Base-by-base conservation (phyloP, 495 filamentous ascomycete genomes). In the Lasiosphaeris hirsuta region DNA sequence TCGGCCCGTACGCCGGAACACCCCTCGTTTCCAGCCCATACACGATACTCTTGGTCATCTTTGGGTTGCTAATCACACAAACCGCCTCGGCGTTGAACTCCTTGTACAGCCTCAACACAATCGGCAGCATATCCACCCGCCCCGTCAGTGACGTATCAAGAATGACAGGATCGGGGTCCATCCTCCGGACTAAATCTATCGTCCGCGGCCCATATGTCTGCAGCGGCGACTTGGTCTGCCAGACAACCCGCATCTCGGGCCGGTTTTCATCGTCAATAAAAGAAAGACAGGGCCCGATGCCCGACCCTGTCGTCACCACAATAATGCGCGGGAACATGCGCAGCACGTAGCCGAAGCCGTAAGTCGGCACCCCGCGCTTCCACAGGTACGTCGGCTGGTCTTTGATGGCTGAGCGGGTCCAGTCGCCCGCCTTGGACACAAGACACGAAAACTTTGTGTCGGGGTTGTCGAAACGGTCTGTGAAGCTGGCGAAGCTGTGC, bases 401-500 rank as follows among this genome's bases (percentile, higher is more conserved):
- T 23, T 72, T 62, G 69, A 88, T 87, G 14, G 72, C 70, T 19
- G 63, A 60, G 7, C 70, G 60, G 4, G 87, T 90, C 85, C 86
- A 90, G 72, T 89, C 86, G 18, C 87, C 87, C 6, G 85, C 87
- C 45, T 83, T 81, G 55, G 83, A 86, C 14, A 89, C 72, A 18
- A 90, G 70, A 46, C 81, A 73, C 5, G 81, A 86, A 69, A 86
- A 88, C 35, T 64, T 54, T 14, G 36, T 78, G 72, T 34, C 67
- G 56, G 53, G 56, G 18, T 42, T 50, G 54, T 69, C 66, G 43
- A 63, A 59, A n/a, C 43, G 50, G 54, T 78, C 77, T n/a, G 84
- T 80, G 67, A 93, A 89, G 14, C 82, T 86, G 9, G 90, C 90
- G 59, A 94, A 94, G 10, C 84, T 78, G 72, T 94, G 90, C 86